phyloP scores from a whole-genome alignment of 2,329 filamentous ascomycete species.

The Penicillium oxalicum region DNA sequence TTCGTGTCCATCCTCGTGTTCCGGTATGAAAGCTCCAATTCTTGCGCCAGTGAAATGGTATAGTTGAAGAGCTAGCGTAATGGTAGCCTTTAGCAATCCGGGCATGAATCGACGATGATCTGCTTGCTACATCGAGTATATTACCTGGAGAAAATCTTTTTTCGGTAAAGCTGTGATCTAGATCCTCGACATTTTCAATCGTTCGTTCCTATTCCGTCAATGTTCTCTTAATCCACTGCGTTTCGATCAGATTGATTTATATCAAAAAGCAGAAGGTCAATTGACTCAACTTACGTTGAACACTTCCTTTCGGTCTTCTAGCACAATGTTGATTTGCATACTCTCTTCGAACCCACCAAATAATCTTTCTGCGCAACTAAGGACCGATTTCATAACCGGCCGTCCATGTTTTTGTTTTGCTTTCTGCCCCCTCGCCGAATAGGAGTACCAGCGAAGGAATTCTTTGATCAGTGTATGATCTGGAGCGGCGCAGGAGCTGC shows the following conservation, averaged over 20 bases:
- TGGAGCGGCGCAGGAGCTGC: constrained; percentile 6
- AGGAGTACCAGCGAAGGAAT: constrained; percentile 11
- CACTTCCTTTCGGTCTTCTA: constrained; percentile 11
- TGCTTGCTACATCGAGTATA: not conserved
- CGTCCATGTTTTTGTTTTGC: too few species aligned
- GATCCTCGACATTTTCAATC: constrained; percentile 11
- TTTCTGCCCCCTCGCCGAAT: constrained; percentile 6
- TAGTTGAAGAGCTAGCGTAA: constrained; percentile 10
- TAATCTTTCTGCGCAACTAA: constrained; percentile 9
- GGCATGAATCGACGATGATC: constrained; percentile 10
- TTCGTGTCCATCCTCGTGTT: constrained; percentile 6
- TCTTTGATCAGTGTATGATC: constrained; percentile 12
- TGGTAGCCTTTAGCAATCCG: constrained; percentile 11
- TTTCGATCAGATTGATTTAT: constrained; percentile 2
- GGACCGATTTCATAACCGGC: constrained; percentile 8
- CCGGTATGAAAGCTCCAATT: constrained; percentile 11
- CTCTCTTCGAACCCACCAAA: constrained; percentile 14
- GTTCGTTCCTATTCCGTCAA: constrained; percentile 1
- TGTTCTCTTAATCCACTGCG: constrained; percentile 12
- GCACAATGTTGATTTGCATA: constrained; percentile 9
- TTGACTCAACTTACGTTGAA: constrained; percentile 11
- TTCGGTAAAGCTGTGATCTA: constrained; percentile 10
- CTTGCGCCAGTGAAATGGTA: constrained; percentile 15
- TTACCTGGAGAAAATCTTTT: constrained; percentile 9
- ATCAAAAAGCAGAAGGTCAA: not conserved